Percentiles rank a stretch among this genome's conserved stretches.
phyloP scores from a whole-genome alignment of 2,329 filamentous ascomycete genomes.

The Chaetomiaceae sp. region DNA sequence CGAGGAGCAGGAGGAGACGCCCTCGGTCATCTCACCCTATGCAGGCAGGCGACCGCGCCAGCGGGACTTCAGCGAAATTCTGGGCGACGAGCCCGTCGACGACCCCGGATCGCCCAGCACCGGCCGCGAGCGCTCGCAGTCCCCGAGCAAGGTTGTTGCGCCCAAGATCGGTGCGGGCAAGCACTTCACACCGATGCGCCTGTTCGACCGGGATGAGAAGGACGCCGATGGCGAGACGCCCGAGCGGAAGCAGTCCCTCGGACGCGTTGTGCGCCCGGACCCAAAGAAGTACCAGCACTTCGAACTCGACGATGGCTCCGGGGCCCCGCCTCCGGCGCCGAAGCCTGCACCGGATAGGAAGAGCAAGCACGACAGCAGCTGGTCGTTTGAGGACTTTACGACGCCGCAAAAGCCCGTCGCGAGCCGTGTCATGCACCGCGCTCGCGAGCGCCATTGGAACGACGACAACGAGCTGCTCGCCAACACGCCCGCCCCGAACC shows the following conservation, averaged over 20 bases:
- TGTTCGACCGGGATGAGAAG: slow-evolving; percentile 57
- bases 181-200: slow-evolving; percentile 58
- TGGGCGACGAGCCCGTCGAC: slow-evolving; percentile 47
- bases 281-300: slow-evolving; percentile 83
- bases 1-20: slow-evolving; percentile 53
- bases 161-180: slow-evolving; percentile 55
- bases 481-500: slow-evolving; percentile 55
- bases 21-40: slow-evolving; percentile 56
- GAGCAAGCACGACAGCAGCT: slow-evolving; percentile 67
- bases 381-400: slow-evolving; percentile 83
- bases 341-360: slow-evolving; percentile 43
- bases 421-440: slow-evolving; percentile 55
- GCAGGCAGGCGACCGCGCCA: slow-evolving; percentile 57
- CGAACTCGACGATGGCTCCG: slow-evolving; percentile 66
- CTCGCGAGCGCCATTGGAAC: slow-evolving; percentile 62
- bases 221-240: slow-evolving; percentile 33
- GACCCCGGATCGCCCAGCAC: slow-evolving; percentile 33
- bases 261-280: slow-evolving; percentile 58
- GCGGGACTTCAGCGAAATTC: slow-evolving; percentile 70
- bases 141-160: slow-evolving; percentile 42
- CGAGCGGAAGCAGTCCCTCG: slow-evolving; percentile 37
- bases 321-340: slow-evolving; percentile 41
- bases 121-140: slow-evolving; percentile 49
- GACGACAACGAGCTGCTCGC: slow-evolving; percentile 60
- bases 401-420: slow-evolving; percentile 72